phyloP scores from a whole-genome alignment of 2,329 filamentous ascomycete species.

The Botryosphaeria dothidea region DNA sequence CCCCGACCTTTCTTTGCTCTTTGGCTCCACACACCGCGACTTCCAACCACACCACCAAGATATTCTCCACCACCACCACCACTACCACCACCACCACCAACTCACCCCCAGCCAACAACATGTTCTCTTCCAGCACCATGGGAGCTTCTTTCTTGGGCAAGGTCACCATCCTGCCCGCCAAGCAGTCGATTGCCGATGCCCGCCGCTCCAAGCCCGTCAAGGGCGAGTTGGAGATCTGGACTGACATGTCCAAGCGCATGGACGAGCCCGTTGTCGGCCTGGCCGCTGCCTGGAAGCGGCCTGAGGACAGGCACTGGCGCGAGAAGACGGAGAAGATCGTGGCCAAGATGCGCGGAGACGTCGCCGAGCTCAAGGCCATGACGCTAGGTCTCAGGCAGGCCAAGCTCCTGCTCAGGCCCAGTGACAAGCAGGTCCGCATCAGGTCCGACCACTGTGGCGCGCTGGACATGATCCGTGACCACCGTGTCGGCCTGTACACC shows the following conservation, averaged over 20 bases:
- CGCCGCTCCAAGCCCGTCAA: not conserved
- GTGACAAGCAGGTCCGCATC: not conserved
- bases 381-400: not conserved
- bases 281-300: not conserved
- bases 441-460: not conserved
- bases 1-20: not conserved
- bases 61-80: not conserved
- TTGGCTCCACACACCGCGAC: not conserved
- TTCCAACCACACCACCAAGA: not conserved
- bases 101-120: not conserved
- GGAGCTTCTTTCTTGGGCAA: not conserved
- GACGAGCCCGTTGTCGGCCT: not conserved
- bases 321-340: not conserved
- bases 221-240: not conserved
- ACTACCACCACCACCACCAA: not conserved
- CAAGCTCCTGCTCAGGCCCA: not conserved
- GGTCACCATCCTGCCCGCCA: not conserved
- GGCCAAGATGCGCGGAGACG: not conserved
- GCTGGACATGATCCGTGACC: not conserved
- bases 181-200: not conserved
- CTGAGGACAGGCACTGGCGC: not conserved
- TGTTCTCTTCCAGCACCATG: not conserved
- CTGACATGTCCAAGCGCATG: not conserved
- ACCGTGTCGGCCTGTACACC: too few species aligned
- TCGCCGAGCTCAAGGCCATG: not conserved